Conservation (phyloP, 1,284 basidiomycete genomes). For the Macrocybe sp. region DNA sequence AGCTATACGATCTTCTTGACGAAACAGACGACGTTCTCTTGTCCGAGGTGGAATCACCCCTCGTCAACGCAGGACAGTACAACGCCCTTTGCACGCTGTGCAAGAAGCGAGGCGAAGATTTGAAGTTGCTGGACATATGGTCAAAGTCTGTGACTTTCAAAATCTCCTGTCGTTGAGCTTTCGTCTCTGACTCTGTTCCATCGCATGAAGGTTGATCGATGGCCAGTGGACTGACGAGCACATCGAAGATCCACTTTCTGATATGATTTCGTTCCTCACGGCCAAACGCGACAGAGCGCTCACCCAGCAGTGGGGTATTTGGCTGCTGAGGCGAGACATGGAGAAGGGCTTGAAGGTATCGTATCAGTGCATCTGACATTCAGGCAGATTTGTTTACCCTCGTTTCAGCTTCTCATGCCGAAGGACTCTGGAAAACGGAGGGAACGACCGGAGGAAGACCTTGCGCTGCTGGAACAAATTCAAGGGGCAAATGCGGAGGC, state of each 20-base stretch:
- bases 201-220: constrained; percentile 57
- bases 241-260: constrained; percentile 63
- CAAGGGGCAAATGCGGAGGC: constrained; percentile 50
- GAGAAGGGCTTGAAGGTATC: constrained; percentile 70
- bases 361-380: constrained; percentile 4
- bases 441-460: constrained; percentile 52
- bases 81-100: constrained; percentile 65
- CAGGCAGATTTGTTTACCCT: not conserved
- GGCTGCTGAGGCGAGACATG: constrained; percentile 70
- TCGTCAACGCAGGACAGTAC: constrained; percentile 52
- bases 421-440: constrained; percentile 43
- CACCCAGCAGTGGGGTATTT: constrained; percentile 73
- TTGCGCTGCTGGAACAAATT: constrained; percentile 50
- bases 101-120: constrained; percentile 49
- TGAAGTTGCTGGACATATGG: constrained; percentile 64
- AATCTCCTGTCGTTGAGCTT: too few relatives aligned
- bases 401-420: constrained; percentile 50
- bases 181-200: constrained; percentile 1
- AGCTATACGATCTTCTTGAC: constrained; percentile 59
- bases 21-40: constrained; percentile 56
- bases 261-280: constrained; percentile 63
- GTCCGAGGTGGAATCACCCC: constrained; percentile 58
- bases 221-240: constrained; percentile 62
- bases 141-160: constrained; percentile 52
- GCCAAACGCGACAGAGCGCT: constrained; percentile 56